Evolutionary conservation across 768 basidiomycete genomes (phyloP).

Genomic region (Lentinula sp.): DNA sequence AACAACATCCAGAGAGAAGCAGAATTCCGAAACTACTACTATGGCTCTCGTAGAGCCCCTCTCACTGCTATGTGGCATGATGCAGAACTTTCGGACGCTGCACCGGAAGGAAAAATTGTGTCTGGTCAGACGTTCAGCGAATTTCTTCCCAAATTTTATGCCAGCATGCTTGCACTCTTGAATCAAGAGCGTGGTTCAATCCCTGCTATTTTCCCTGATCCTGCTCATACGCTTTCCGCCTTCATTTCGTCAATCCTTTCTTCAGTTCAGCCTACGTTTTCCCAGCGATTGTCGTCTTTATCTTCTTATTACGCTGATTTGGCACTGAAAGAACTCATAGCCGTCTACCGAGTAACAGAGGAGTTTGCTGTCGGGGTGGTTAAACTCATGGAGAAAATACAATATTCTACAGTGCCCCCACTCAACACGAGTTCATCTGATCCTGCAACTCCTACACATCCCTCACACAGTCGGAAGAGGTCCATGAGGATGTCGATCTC

Average conservation of each 20-base stretch:
- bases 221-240: constrained; percentile 65
- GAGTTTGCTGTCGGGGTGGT: constrained; percentile 73
- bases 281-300: constrained; percentile 70
- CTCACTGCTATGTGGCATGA: constrained; percentile 69
- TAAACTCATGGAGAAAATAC: constrained; percentile 72
- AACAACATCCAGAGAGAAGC: constrained; percentile 84
- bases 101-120: constrained; percentile 20
- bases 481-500: constrained; percentile 66
- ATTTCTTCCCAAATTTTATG: constrained; percentile 75
- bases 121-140: constrained; percentile 43
- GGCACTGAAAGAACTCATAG: constrained; percentile 66
- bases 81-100: constrained; percentile 47
- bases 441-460: constrained; percentile 8
- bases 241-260: constrained; percentile 82
- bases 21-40: constrained; percentile 94
- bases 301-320: constrained; percentile 57
- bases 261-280: constrained; percentile 73
- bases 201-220: constrained; percentile 85
- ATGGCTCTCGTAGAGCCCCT: constrained; percentile 67
- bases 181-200: constrained; percentile 68
- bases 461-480: constrained; percentile 39
- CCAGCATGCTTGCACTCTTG: constrained; percentile 58
- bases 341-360: constrained; percentile 68
- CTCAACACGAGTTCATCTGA: constrained; percentile 18
- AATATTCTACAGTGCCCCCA: constrained; percentile 26